phyloP scores from a whole-genome alignment of 345 rosid species.

The Linum lewisii region DNA sequence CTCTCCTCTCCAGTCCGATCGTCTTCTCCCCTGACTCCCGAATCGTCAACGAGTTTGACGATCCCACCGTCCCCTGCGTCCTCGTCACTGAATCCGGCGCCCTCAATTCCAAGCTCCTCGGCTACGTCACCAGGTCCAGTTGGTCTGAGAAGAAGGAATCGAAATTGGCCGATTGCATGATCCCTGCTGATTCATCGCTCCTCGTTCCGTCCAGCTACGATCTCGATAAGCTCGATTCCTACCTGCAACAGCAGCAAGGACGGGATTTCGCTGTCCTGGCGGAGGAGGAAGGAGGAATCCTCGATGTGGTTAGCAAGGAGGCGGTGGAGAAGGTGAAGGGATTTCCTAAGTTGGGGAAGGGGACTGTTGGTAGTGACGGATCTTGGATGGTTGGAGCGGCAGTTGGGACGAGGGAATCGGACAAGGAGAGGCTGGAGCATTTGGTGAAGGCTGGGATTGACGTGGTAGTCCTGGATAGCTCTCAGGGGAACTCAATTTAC shows the following conservation, averaged over 20 bases:
- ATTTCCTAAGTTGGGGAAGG: conserved; percentile 56
- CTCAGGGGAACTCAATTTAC: conserved; percentile 84
- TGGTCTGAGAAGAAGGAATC: conserved; percentile 50
- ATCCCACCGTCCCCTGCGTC: conserved; percentile 16
- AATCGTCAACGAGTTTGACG: conserved; percentile 26
- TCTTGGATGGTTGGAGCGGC: conserved; percentile 94
- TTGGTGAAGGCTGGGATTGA: conserved; percentile 61
- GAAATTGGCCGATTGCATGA: conserved; percentile 49
- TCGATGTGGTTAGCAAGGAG: conserved; percentile 54
- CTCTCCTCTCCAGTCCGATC: conserved; percentile 44
- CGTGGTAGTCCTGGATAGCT: conserved; percentile 74
- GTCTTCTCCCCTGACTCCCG: conserved; percentile 34
- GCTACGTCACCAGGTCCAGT: conserved; percentile 52
- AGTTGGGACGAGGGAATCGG: conserved; percentile 67
- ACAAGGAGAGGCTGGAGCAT: conserved; percentile 71
- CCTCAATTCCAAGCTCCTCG: conserved; percentile 37
- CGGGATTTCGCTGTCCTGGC: conserved; percentile 46
- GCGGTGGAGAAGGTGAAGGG: conserved; percentile 69
- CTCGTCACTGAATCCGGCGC: conserved; percentile 41
- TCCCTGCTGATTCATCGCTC: conserved; percentile 29
- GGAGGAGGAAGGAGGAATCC: conserved; percentile 43
- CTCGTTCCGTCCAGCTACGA: conserved; percentile 48
- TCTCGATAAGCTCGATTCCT: conserved; percentile 34
- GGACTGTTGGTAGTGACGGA: conserved; percentile 62
- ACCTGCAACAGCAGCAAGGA: conserved; percentile 32